Percentiles rank a stretch among this genome's conserved stretches.
Conservation (phyloP, 2,329 filamentous ascomycete species). For the Epichloe brachyelytri region DNA sequence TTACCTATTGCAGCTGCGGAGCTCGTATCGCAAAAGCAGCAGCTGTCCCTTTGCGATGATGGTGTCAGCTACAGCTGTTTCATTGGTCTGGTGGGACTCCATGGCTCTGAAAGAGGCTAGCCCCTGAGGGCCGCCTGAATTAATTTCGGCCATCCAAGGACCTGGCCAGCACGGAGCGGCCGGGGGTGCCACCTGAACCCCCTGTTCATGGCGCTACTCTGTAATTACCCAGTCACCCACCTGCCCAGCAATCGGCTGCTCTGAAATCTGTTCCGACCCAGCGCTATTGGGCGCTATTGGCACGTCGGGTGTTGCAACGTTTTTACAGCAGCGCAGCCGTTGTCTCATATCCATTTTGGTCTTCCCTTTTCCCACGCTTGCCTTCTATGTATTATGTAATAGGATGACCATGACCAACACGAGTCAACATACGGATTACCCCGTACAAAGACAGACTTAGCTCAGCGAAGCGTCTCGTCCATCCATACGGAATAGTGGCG, state of each 20-base stretch:
- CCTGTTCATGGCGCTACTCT: slow-evolving; percentile 4
- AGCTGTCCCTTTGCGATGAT: background rate
- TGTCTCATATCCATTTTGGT: too few relatives aligned
- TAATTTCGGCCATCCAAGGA: background rate
- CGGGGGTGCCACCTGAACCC: background rate
- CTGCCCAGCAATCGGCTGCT: slow-evolving; percentile 1
- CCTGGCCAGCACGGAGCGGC: background rate
- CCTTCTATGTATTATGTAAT: too few relatives aligned
- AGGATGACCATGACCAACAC: too few relatives aligned
- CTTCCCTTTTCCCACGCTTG: too few relatives aligned
- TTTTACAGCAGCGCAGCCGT: background rate
- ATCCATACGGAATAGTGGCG: too few relatives aligned
- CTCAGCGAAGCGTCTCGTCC: too few relatives aligned
- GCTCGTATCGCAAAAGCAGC: background rate
- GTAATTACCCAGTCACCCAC: slow-evolving; percentile 10
- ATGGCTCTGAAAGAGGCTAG: background rate
- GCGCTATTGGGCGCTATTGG: too few relatives aligned
- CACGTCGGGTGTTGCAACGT: background rate
- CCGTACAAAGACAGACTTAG: too few relatives aligned
- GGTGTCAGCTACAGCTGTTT: background rate
- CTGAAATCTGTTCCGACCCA: background rate
- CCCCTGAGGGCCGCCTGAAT: background rate
- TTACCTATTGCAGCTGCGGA: background rate
- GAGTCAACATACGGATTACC: too few relatives aligned
- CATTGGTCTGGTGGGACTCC: background rate